These are phyloP conservation scores for Yarrowia sp. DNA, from an alignment of 805 yeast genomes.

Conservation along the genomic window DNA sequence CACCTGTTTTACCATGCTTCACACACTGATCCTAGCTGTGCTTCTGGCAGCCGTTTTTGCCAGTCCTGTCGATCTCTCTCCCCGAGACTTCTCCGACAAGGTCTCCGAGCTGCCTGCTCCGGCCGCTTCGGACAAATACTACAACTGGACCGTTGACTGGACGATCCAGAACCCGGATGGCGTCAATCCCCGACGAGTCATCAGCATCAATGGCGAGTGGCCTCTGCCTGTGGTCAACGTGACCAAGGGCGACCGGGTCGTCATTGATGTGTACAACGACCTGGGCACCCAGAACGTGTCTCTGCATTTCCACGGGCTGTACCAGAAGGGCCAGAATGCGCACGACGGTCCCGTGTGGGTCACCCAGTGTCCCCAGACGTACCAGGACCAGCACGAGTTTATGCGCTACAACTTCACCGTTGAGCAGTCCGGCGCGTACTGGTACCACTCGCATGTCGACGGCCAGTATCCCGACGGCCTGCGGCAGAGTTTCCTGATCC, in stretches of 20 bases:
- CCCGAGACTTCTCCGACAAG: constrained; percentile 1
- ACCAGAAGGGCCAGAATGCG: constrained; percentile 71
- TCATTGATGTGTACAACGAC: constrained; percentile 76
- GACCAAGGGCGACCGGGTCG: constrained; percentile 76
- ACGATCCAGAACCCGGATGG: constrained; percentile 62
- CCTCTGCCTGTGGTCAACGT: constrained; percentile 85
- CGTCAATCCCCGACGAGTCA: constrained; percentile 54
- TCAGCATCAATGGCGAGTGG: constrained; percentile 69
- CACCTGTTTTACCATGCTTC: neutral
- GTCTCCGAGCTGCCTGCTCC: neutral
- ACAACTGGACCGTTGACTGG: constrained; percentile 51
- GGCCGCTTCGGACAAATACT: constrained; percentile 33
- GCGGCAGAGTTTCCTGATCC: constrained; percentile 65
- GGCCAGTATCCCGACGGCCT: constrained; percentile 92
- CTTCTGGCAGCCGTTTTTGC: neutral
- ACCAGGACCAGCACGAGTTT: constrained; percentile 65
- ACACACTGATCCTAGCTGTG: neutral
- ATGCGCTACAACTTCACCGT: constrained; percentile 86
- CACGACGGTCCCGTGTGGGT: constrained; percentile 92
- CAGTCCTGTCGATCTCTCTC: neutral
- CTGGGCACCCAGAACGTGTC: constrained; percentile 70
- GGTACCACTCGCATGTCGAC: constrained; percentile 93
- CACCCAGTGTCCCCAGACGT: constrained; percentile 79
- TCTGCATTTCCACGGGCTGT: constrained; percentile 91
- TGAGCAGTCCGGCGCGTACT: constrained; percentile 83